A percentile compares a stretch with the other conserved stretches of the same genome.
Conservation (phyloP, 2,329 filamentous ascomycete species). For the Cladosporium sp. region DNA sequence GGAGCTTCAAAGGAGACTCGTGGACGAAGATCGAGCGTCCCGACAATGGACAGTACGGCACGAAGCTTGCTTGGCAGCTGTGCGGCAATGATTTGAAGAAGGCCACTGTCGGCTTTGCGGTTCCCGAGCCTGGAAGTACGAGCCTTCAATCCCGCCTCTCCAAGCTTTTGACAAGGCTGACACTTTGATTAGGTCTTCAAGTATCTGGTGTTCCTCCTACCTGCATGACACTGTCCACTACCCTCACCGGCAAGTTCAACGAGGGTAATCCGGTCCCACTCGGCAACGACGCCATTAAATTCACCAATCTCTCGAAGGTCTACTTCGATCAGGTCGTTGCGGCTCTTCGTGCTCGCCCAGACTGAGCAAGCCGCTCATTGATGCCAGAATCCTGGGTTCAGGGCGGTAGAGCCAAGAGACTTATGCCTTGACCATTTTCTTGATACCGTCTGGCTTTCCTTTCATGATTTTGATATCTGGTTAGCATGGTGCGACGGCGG, state of each 20-base stretch:
- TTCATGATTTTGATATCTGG: too few relatives aligned
- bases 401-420: too few relatives aligned
- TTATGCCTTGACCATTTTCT: too few relatives aligned
- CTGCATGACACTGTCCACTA: conserved; percentile 13
- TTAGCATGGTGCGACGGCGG: too few relatives aligned
- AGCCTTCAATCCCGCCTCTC: not conserved
- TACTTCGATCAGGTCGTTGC: conserved; percentile 1
- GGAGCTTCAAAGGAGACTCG: not conserved
- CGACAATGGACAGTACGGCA: not conserved
- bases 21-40: not conserved
- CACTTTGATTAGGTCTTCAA: not conserved
- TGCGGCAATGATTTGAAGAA: not conserved
- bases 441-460: too few relatives aligned
- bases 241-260: conserved; percentile 13
- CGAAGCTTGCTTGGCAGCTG: conserved; percentile 1
- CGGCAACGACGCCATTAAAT: conserved; percentile 13
- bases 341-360: not conserved
- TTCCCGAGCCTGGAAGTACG: conserved; percentile 2
- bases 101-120: conserved; percentile 1
- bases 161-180: not conserved
- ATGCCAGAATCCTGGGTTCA: too few relatives aligned
- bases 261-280: conserved; percentile 11
- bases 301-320: conserved; percentile 10
- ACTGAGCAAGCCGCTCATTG: not conserved
- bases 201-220: conserved; percentile 13